These are phyloP conservation scores for barrel medic (Medicago truncatula) DNA, from an alignment of 306 rosid genomes.

Conservation along the genomic window DNA sequence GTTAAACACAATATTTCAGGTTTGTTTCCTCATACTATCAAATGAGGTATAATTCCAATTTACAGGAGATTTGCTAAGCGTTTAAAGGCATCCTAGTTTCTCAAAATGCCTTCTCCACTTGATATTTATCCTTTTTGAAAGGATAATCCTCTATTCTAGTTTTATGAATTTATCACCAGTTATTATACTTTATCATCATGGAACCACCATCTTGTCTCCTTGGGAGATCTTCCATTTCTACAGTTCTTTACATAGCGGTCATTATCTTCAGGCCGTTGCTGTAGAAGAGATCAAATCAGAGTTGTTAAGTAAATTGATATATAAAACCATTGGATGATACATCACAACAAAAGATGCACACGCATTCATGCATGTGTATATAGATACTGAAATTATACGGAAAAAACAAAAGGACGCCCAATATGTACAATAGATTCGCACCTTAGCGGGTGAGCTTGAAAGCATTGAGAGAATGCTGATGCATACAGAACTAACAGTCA, in stretches of 20 bases:
- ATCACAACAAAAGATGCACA: not conserved
- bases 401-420: constrained; percentile 31
- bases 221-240: constrained; percentile 96
- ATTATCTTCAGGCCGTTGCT: constrained; percentile 99
- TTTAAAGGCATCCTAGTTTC: constrained; percentile 51
- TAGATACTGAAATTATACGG: not conserved
- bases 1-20: constrained; percentile 47
- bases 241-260: constrained; percentile 99
- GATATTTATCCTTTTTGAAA: constrained; percentile 51
- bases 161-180: constrained; percentile 47
- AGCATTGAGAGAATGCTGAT: constrained; percentile 99
- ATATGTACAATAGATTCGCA: constrained; percentile 43
- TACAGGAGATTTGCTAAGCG: constrained; percentile 70
- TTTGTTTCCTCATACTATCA: constrained; percentile 41
- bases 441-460: constrained; percentile 96
- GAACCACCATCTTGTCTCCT: constrained; percentile 99
- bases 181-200: constrained; percentile 94
- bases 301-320: constrained; percentile 17
- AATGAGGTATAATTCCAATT: constrained; percentile 64
- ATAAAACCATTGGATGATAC: constrained; percentile 10
- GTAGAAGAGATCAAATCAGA: constrained; percentile 49
- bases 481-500: constrained; percentile 99
- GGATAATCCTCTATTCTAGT: constrained; percentile 61
- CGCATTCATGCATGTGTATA: not conserved
- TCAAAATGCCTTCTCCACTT: constrained; percentile 52